Conservation (phyloP, 805 yeast species). For the Pichia nanzhaoensis region DNA sequence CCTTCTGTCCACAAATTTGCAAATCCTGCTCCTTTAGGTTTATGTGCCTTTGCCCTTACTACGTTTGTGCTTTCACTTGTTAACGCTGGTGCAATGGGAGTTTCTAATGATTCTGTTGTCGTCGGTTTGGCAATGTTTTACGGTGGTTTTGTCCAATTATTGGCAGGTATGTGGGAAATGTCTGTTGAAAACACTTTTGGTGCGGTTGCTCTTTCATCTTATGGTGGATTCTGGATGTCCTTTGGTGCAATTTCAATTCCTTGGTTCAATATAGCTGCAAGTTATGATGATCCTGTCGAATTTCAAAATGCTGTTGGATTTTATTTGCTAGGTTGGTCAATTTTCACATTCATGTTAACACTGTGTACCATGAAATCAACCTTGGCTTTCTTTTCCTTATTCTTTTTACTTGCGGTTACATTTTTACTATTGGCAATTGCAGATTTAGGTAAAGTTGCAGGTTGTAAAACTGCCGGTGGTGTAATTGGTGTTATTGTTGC, state of each 20-base stretch:
- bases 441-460: slow-evolving; percentile 38
- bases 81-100: slow-evolving; percentile 65
- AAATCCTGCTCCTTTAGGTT: slow-evolving; percentile 72
- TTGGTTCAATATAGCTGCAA: slow-evolving; percentile 50
- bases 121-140: slow-evolving; percentile 63
- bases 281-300: slow-evolving; percentile 39
- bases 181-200: slow-evolving; percentile 74
- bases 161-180: slow-evolving; percentile 73
- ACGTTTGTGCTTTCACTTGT: slow-evolving; percentile 59
- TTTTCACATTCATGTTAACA: slow-evolving; percentile 54
- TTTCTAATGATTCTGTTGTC: slow-evolving; percentile 50
- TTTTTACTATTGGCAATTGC: slow-evolving; percentile 47
- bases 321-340: slow-evolving; percentile 55
- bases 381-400: slow-evolving; percentile 44
- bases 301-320: slow-evolving; percentile 49
- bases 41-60: slow-evolving; percentile 63
- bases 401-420: slow-evolving; percentile 47
- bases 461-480: slow-evolving; percentile 50
- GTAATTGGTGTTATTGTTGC: slow-evolving; percentile 56
- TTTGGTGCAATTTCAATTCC: slow-evolving; percentile 60
- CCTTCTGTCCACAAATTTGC: slow-evolving; percentile 56
- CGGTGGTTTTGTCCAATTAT: slow-evolving; percentile 65
- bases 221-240: slow-evolving; percentile 74
- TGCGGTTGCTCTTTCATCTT: slow-evolving; percentile 53
- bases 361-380: slow-evolving; percentile 53